Evolutionary conservation across 805 yeast species (phyloP), one percentile per base, ranked within the genome.

Genomic region (Hanseniaspora clermontiae): DNA sequence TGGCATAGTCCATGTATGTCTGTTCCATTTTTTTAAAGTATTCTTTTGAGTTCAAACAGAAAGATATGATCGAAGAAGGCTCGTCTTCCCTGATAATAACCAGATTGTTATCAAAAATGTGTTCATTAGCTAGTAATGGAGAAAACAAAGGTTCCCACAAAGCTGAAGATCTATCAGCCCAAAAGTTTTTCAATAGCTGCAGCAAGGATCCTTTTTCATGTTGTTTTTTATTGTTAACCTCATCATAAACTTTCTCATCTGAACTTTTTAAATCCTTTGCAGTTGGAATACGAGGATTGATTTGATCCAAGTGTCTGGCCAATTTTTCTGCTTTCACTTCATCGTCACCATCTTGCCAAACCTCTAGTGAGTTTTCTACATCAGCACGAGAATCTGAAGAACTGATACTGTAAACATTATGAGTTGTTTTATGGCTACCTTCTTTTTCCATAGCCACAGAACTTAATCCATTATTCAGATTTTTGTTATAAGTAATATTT

Each of bases 91-190:
- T 74, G 10, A 93, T 91, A 58, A 93, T 83, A 20, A 93, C 95
- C 67, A 87, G 88, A 8, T 95, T 87, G 65, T 95, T 97, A 19
- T 87, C 88, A 72, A 93, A 93, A 1, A 91, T 80, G 66, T 93
- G 97, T 65, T 93, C 97, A 0, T 84, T 77, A 0, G 89, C 77
- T 1, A 70, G 60, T 1, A 90, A 73, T 1, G 97, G 96, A 68
- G 89, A 90, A 19, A 79, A 83, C 37, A 93, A 72, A 0, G 96
- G 95, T 61, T 87, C 89, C 97, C 97, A 95, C 20, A 93, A 75
- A 1, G 95, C 84, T 0, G 97, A 93, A 0, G 97, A 87, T 63
- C 98, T 74, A 69, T 93, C 97, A 0, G 97, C 97, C 97, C 97
- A 93, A 68, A 93, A 93, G 63, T 83, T 87, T 0, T 95, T 80